phyloP scores from a whole-genome alignment of 176 grass and related monocot genomes.

The Leersia perrieri region DNA sequence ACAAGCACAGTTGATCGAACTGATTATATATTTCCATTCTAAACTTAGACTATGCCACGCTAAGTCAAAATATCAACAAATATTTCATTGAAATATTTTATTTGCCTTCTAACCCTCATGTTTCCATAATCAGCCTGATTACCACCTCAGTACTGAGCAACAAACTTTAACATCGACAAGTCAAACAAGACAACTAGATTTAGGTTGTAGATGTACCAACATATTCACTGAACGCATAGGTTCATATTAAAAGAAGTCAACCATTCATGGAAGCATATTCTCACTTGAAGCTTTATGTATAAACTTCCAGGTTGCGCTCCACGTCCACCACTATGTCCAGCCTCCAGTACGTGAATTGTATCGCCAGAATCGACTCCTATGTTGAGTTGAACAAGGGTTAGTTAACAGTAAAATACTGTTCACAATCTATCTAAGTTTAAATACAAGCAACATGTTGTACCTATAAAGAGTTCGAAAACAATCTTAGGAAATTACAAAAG shows the following conservation, averaged over 20 bases:
- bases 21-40: background rate
- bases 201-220: background rate
- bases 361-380: slow-evolving; percentile 86
- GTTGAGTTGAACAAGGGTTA: slow-evolving; percentile 34
- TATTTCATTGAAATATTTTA: background rate
- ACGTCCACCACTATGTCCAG: slow-evolving; percentile 74
- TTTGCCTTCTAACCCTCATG: background rate
- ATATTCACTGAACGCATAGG: slow-evolving; percentile 20
- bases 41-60: background rate
- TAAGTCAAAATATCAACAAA: background rate
- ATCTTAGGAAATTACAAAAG: background rate
- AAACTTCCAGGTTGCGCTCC: slow-evolving; percentile 69
- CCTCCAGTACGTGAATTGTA: slow-evolving; percentile 71
- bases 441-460: background rate
- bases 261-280: slow-evolving; percentile 10
- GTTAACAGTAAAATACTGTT: background rate
- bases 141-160: background rate
- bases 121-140: background rate
- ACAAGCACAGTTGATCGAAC: slow-evolving; percentile 1
- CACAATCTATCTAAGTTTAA: slow-evolving; percentile 2
- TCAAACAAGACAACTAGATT: slow-evolving; percentile 20
- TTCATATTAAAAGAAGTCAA: background rate
- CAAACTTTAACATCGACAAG: background rate
- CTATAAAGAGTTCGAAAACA: slow-evolving; percentile 10
- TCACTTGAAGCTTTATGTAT: slow-evolving; percentile 81